phyloP scores from a whole-genome alignment of 1,139 yeast species.

The Magnusiomyces paraingens region DNA sequence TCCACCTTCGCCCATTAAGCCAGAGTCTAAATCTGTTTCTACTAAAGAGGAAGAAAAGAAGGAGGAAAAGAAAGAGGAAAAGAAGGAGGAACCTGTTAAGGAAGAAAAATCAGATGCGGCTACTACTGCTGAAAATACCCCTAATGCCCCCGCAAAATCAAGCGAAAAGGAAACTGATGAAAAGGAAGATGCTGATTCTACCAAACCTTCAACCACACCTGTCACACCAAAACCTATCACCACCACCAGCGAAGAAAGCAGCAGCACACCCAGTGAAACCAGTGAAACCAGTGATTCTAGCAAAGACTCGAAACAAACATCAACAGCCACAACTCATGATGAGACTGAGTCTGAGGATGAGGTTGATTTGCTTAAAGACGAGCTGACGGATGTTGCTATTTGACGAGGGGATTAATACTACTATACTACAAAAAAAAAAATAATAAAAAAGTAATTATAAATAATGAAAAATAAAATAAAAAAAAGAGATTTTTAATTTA shows the following conservation, averaged over 20 bases:
- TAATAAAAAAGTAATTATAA: background rate
- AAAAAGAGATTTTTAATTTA: background rate
- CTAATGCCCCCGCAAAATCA: background rate
- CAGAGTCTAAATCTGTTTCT: background rate
- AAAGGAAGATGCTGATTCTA: background rate
- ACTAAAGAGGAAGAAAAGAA: background rate
- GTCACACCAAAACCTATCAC: background rate
- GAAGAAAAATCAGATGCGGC: background rate
- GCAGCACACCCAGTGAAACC: too few relatives aligned
- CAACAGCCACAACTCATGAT: background rate
- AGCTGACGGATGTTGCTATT: slow-evolving; percentile 12
- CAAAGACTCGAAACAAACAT: background rate
- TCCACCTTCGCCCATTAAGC: background rate
- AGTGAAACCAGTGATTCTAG: too few relatives aligned
- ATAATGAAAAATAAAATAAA: background rate
- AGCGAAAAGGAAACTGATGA: background rate
- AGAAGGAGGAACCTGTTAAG: background rate
- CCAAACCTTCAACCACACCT: background rate
- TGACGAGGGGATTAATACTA: background rate
- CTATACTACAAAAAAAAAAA: background rate
- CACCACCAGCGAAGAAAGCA: background rate
- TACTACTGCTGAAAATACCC: background rate
- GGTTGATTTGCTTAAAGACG: slow-evolving; percentile 14
- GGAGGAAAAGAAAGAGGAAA: background rate
- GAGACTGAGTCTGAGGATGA: slow-evolving; percentile 10